Conservation (phyloP, 805 yeast genomes). For the Candida broadrunensis region DNA sequence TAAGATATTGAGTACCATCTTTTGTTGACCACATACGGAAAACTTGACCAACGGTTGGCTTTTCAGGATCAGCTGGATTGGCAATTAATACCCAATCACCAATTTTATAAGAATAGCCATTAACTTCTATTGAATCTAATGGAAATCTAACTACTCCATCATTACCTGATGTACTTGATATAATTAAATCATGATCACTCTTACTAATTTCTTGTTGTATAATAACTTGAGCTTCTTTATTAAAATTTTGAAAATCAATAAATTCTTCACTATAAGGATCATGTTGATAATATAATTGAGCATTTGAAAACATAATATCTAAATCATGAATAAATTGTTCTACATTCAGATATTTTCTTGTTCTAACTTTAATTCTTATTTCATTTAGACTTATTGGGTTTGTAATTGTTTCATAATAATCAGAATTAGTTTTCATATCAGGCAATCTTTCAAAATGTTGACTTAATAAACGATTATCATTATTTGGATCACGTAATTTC, state of each 20-base stretch:
- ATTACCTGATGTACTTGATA: conserved; percentile 34
- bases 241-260: conserved; percentile 62
- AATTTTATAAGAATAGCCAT: conserved; percentile 71
- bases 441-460: conserved; percentile 79
- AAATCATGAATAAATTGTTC: conserved; percentile 78
- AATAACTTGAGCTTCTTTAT: conserved; percentile 54
- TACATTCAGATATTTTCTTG: conserved; percentile 74
- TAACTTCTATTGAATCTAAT: conserved; percentile 69
- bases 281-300: conserved; percentile 54
- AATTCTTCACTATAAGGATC: conserved; percentile 55
- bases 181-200: conserved; percentile 75
- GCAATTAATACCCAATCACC: conserved; percentile 94
- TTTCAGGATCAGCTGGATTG: conserved; percentile 83
- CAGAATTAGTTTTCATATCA: conserved; percentile 53
- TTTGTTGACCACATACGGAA: conserved; percentile 93
- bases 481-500: conserved; percentile 56
- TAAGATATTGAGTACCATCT: conserved; percentile 78
- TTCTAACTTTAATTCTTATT: conserved; percentile 78
- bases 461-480: conserved; percentile 50
- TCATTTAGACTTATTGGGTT: conserved; percentile 69
- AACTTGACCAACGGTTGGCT: conserved; percentile 92
- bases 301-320: conserved; percentile 69
- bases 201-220: conserved; percentile 69
- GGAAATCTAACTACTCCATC: conserved; percentile 66
- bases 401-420: conserved; percentile 50